A percentile compares a stretch with the other conserved stretches of the same genome.
Evolutionary conservation across 2,329 filamentous ascomycete genomes (phyloP).

Genomic region (Macrophomina phaseolina): DNA sequence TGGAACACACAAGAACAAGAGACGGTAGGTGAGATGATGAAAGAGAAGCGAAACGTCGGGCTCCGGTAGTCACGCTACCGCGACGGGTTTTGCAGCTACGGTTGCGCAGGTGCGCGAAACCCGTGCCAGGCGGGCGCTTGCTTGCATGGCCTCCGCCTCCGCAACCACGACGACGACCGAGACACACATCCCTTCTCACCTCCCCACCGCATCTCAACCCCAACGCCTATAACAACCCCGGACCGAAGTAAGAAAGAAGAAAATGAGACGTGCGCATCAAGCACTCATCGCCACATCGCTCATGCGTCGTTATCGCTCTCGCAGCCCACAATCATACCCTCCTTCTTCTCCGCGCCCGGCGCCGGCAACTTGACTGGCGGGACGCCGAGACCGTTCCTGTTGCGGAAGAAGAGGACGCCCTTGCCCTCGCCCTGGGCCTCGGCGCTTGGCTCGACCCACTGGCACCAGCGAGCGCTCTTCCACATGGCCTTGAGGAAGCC

Average conservation of each 20-base stretch:
- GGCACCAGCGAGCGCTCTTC: slow-evolving; percentile 82
- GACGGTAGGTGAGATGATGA: not conserved
- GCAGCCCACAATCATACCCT: slow-evolving; percentile 24
- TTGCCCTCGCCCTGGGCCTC: slow-evolving; percentile 80
- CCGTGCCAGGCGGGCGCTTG: no score
- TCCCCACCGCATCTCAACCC: not conserved
- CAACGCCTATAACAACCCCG: not conserved
- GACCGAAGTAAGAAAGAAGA: not conserved
- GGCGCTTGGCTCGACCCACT: slow-evolving; percentile 94
- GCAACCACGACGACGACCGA: not conserved
- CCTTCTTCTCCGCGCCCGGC: slow-evolving; percentile 31
- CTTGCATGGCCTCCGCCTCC: not conserved
- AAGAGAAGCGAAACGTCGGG: not conserved
- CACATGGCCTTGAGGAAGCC: slow-evolving; percentile 88
- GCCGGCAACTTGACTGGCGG: slow-evolving; percentile 54
- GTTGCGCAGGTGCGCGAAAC: no score
- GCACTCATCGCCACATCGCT: not conserved
- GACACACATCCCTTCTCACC: not conserved
- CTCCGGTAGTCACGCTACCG: no score
- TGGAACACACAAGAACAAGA: not conserved
- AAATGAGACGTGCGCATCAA: not conserved
- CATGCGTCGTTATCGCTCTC: slow-evolving; percentile 28
- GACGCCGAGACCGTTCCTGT: slow-evolving; percentile 84
- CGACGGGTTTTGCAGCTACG: no score
- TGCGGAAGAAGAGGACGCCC: slow-evolving; percentile 92